These are phyloP conservation scores for Ophiostoma pallidulum DNA, from an alignment of 2,329 filamentous ascomycete species.

Conservation along the genomic window DNA sequence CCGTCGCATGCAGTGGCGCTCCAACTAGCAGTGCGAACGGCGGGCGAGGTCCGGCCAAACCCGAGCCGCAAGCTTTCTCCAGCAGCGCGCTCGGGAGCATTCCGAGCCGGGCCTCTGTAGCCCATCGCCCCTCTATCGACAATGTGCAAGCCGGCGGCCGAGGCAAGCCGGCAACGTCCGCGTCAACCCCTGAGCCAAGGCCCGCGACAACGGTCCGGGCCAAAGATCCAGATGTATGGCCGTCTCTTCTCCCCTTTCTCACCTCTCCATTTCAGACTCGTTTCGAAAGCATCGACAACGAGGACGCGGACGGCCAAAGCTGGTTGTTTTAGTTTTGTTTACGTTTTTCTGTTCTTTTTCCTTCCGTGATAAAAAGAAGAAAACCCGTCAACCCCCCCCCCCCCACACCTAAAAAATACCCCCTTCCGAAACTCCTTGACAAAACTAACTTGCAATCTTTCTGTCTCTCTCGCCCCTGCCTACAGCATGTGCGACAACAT, in stretches of 20 bases:
- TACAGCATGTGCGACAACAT: conserved; percentile 9
- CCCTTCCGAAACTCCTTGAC: too few species aligned
- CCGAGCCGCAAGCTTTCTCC: not conserved
- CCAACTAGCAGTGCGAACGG: too few species aligned
- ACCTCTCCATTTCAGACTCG: not conserved
- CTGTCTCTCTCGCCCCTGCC: not conserved
- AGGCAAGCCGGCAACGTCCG: too few species aligned
- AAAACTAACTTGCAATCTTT: not conserved
- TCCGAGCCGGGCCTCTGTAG: not conserved
- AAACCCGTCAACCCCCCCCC: too few species aligned
- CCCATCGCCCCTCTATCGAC: not conserved
- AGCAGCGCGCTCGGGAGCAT: not conserved
- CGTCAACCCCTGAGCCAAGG: not conserved
- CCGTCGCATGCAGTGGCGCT: not conserved
- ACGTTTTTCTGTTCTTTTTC: too few species aligned
- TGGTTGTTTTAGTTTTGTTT: too few species aligned
- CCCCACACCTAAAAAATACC: too few species aligned
- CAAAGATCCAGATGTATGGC: conserved; percentile 14
- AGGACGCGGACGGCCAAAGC: too few species aligned
- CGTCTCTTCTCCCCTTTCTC: not conserved
- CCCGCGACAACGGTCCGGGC: not conserved
- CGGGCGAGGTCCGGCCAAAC: not conserved
- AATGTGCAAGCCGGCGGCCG: not conserved
- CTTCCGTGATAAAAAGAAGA: too few species aligned
- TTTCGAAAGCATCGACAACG: not conserved